A percentile compares a stretch with the other conserved stretches of the same genome.
phyloP scores from a whole-genome alignment of 2,329 filamentous ascomycete genomes.

The Westerdykella ornata region DNA sequence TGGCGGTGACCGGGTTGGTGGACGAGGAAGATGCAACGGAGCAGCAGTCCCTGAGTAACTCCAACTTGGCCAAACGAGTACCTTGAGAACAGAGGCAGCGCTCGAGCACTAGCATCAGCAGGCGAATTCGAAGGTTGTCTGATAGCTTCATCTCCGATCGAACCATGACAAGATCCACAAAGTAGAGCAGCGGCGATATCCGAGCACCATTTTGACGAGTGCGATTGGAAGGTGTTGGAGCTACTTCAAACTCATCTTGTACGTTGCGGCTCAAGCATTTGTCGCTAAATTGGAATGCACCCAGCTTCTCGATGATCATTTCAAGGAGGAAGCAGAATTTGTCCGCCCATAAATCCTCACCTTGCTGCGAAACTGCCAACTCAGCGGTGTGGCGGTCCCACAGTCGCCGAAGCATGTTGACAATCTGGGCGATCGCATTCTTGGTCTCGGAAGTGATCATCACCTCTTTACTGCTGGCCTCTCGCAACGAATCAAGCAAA shows the following conservation, averaged over 20 bases:
- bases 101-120: conserved; percentile 47
- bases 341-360: conserved; percentile 41
- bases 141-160: conserved; percentile 32
- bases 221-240: conserved; percentile 60
- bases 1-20: conserved; percentile 13
- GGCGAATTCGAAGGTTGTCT: conserved; percentile 33
- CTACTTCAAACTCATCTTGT: conserved; percentile 54
- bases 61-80: conserved; percentile 32
- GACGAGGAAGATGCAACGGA: conserved; percentile 16
- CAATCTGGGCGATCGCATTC: conserved; percentile 65
- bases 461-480: conserved; percentile 75
- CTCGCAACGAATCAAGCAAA: conserved; percentile 57
- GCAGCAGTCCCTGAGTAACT: conserved; percentile 36
- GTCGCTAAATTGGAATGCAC: conserved; percentile 45
- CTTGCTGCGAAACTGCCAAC: conserved; percentile 26
- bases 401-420: conserved; percentile 61
- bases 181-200: conserved; percentile 58
- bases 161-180: conserved; percentile 56
- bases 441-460: conserved; percentile 80
- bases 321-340: conserved; percentile 48
- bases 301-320: conserved; percentile 47
- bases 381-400: conserved; percentile 54
- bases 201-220: conserved; percentile 42
- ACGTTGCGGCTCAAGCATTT: conserved; percentile 49
- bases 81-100: conserved; percentile 50